Percentiles rank a stretch among this genome's conserved stretches.
Conservation (phyloP, 352 stramenopile species). For the Thraustochytrium striatum region DNA sequence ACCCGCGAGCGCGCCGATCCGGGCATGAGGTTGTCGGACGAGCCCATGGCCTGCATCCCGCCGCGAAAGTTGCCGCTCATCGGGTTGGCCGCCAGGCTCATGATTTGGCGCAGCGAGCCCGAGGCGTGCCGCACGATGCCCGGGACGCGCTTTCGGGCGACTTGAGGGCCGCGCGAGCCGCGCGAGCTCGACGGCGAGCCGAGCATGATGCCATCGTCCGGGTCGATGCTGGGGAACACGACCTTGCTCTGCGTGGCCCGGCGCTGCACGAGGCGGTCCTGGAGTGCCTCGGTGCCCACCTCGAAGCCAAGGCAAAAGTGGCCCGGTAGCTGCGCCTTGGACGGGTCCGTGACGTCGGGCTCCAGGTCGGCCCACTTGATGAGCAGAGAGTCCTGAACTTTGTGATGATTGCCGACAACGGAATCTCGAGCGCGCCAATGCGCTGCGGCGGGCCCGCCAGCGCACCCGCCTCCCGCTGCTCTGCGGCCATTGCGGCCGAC, state of each 20-base stretch:
- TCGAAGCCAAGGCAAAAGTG: constrained; percentile 39
- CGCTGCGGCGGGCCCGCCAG: not conserved
- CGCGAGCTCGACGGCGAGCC: not conserved
- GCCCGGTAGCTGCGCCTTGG: not conserved
- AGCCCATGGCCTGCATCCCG: no score
- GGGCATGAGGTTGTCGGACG: no score
- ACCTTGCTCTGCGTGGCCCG: not conserved
- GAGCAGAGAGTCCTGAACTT: constrained; percentile 31
- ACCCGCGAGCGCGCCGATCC: no score
- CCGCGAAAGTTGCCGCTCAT: constrained; percentile 25
- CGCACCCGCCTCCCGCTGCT: no score
- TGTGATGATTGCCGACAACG: constrained; percentile 31
- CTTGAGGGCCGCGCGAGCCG: not conserved
- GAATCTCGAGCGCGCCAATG: constrained; percentile 17
- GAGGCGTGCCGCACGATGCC: constrained; percentile 36
- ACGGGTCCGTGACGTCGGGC: not conserved
- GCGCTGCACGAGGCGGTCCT: not conserved
- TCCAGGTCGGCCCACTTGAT: constrained; percentile 3
- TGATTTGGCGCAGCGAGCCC: constrained; percentile 13
- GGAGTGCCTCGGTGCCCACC: not conserved
- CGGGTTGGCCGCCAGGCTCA: constrained; percentile 18
- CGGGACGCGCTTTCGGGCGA: not conserved
- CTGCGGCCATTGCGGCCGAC: no score
- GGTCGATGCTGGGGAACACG: not conserved
- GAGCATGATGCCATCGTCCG: not conserved